Evolutionary conservation across 163 green algal species (phyloP).

Genomic region (Chloroidium sp.): DNA sequence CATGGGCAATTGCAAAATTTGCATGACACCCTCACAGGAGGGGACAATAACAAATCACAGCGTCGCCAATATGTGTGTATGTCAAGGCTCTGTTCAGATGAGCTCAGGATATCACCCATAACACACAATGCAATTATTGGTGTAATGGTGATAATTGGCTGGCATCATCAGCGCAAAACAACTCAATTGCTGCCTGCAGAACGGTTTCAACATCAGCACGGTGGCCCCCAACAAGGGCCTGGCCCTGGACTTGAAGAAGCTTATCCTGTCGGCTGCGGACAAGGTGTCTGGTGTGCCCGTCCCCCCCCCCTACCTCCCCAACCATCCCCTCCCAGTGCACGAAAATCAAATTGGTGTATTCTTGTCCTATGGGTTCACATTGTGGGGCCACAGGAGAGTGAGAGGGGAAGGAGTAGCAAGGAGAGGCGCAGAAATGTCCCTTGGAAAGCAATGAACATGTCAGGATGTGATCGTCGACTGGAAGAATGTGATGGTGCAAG

Average conservation of each 20-base stretch:
- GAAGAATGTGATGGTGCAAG: no score
- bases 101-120: neutral
- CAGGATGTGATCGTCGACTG: no score
- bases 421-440: no score
- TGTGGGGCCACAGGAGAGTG: no score
- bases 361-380: no score
- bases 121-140: neutral
- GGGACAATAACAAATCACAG: neutral
- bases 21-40: no score
- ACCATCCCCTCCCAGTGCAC: neutral
- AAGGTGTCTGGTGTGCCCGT: neutral
- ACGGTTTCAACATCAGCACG: slow-evolving; percentile 5
- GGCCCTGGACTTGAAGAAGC: slow-evolving; percentile 2
- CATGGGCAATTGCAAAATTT: no score
- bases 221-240: slow-evolving; percentile 9
- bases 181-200: slow-evolving; percentile 3
- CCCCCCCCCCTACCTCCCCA: no score
- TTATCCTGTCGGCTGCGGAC: slow-evolving; percentile 6
- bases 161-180: neutral
- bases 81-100: neutral
- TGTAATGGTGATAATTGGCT: neutral
- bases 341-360: no score
- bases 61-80: neutral
- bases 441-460: no score
- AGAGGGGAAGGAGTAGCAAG: no score